These are phyloP conservation scores for Fomes fomentarius DNA, from an alignment of 1,284 basidiomycete genomes.

Conservation along the genomic window DNA sequence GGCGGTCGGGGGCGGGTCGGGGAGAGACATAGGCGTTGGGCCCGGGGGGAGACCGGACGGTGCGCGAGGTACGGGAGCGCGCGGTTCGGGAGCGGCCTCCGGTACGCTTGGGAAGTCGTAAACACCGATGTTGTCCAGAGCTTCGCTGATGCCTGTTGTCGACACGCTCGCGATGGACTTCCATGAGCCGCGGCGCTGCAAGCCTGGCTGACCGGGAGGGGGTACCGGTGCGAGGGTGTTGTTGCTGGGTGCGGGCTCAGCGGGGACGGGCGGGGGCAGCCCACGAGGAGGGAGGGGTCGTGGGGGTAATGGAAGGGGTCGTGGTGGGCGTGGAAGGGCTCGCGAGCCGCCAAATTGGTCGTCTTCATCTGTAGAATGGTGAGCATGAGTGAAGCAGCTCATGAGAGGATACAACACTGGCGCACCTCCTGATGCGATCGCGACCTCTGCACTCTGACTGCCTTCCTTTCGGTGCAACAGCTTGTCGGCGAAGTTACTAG, in stretches of 20 bases:
- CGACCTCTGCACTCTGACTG: conserved; percentile 21
- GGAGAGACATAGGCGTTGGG: conserved; percentile 27
- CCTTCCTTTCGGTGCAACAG: conserved; percentile 32
- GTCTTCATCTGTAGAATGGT: conserved; percentile 15
- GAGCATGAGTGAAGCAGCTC: neutral
- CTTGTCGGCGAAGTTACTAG: conserved; percentile 36
- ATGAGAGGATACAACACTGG: neutral
- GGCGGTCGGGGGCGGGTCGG: conserved; percentile 21
- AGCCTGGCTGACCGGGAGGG: conserved; percentile 9
- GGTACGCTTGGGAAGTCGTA: conserved; percentile 42
- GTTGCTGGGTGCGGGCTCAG: neutral
- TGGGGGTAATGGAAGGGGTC: conserved; percentile 20
- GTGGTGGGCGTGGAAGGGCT: conserved; percentile 17
- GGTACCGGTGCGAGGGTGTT: conserved; percentile 14
- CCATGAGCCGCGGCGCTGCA: conserved; percentile 27
- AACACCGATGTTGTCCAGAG: conserved; percentile 31
- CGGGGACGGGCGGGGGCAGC: conserved; percentile 16
- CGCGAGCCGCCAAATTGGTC: conserved; percentile 11
- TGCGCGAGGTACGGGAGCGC: conserved; percentile 34
- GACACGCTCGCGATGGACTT: conserved; percentile 32
- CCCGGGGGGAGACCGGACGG: conserved; percentile 10
- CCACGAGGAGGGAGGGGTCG: conserved; percentile 18
- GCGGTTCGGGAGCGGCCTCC: conserved; percentile 29
- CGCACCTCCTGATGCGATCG: conserved; percentile 22
- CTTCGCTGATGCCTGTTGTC: conserved; percentile 29